Base-by-base conservation (phyloP, 805 yeast species). In the Zygosaccharomyces bisporus region DNA sequence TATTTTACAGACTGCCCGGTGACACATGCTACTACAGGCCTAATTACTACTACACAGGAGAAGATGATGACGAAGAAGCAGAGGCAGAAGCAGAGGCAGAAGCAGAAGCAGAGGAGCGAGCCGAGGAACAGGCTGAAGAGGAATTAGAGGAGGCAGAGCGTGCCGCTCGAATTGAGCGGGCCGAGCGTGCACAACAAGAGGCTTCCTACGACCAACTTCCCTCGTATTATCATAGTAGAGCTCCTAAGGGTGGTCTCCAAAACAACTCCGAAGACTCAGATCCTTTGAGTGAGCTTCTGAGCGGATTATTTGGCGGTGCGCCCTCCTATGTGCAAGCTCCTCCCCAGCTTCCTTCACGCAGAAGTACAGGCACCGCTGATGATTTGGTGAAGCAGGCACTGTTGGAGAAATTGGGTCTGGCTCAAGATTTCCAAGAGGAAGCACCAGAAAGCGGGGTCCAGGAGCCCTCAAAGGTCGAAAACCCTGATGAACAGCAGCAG, bases 161-260 rank as follows among this genome's bases (percentile, higher is more conserved):
- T 5, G 40, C 32, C 4, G 24, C 18, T 4, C 40, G 40, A 55
- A 3, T 67, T 16, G 25, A 37, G 4, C 39, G 23, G 12, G 29
- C 21, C 12, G 29, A 35, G 24, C 39, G 30, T 61, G n/a, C 61
- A 47, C 16, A 53, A 51, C 27, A 59, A 59, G 43, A 81, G 81
- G 51, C 96, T 86, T 40, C 34, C 10, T 41, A 39, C 24, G 31
- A 32, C 16, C 35, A 35, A 4, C 24, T 38, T n/a, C 60, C 60
- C 6, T 54, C 58, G 3, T 56, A 57, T 29, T 56, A 57, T 31
- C 61, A 57, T 33, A 38, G 49, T 13, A 40, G 47, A 17, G 38
- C 52, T 4, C 46, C 49, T 10, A 47, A 41, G 24, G 40, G 40
- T 16, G 40, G 40, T 37, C 23, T 37, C 20, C 40, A 37, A 17